These are phyloP conservation scores for Croton laevigatus DNA, from an alignment of 441 rosid genomes.

Conservation along the genomic window DNA sequence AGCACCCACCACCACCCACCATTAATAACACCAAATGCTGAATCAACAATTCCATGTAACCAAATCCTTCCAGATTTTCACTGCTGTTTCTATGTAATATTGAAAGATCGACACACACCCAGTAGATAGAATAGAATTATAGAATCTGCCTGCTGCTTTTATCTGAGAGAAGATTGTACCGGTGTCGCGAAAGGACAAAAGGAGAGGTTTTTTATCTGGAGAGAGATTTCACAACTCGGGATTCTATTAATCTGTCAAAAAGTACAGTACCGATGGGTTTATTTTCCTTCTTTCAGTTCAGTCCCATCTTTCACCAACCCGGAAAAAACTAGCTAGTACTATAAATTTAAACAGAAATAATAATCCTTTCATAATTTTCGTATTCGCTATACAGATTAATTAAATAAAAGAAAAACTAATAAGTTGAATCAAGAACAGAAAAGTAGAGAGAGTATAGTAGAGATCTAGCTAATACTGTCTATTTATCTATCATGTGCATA, in stretches of 20 bases:
- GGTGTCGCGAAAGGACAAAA: constrained; percentile 8
- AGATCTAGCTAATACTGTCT: not conserved
- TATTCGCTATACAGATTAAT: not conserved
- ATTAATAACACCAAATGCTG: constrained; percentile 14
- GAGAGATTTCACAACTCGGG: not conserved
- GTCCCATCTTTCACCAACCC: constrained; percentile 26
- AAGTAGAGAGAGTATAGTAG: not conserved
- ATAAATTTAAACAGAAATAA: too few relatives aligned
- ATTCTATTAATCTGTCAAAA: not conserved
- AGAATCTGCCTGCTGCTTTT: not conserved
- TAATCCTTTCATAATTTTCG: not conserved
- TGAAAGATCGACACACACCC: not conserved
- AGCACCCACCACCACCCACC: constrained; percentile 5
- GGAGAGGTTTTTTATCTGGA: constrained; percentile 14
- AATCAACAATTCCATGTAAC: constrained; percentile 19
- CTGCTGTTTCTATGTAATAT: not conserved
- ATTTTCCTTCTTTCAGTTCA: constrained; percentile 17
- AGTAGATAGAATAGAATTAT: not conserved
- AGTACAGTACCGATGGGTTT: not conserved
- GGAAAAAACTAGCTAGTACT: not conserved
- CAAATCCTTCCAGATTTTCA: constrained; percentile 29
- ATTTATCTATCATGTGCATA: not conserved
- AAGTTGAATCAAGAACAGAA: not conserved
- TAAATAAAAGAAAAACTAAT: not conserved
- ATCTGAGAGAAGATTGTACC: not conserved